phyloP scores from a whole-genome alignment of 306 rosid species.

The Notholithocarpus densiflorus region DNA sequence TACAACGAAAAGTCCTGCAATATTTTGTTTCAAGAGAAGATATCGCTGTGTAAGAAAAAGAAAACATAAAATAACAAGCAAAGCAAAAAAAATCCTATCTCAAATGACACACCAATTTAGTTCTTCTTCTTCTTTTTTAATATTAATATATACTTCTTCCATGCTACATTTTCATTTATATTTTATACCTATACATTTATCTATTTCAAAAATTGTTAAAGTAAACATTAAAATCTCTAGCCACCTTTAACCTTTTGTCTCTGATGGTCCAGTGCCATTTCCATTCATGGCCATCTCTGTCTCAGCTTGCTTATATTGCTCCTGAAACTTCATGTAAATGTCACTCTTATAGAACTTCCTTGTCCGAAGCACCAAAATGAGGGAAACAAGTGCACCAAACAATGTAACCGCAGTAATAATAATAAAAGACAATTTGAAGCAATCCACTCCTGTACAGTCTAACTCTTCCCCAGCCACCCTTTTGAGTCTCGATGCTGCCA shows the following conservation, averaged over 20 bases:
- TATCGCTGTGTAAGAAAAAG: background rate
- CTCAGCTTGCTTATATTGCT: background rate
- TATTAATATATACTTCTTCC: background rate
- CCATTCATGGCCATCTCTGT: background rate
- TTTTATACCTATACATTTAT: background rate
- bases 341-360: slow-evolving; percentile 32
- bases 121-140: too few relatives aligned
- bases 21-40: background rate
- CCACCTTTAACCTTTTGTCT: background rate
- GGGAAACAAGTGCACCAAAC: slow-evolving; percentile 28
- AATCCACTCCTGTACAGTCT: slow-evolving; percentile 23
- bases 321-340: slow-evolving; percentile 25
- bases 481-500: slow-evolving; percentile 23
- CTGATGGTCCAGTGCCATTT: background rate
- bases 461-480: slow-evolving; percentile 30
- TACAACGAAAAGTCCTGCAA: background rate
- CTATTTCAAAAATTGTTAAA: background rate
- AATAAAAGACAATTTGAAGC: slow-evolving; percentile 34
- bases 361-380: slow-evolving; percentile 30
- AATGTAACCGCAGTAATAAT: slow-evolving; percentile 23
- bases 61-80: background rate
- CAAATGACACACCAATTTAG: too few relatives aligned
- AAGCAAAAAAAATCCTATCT: background rate
- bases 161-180: background rate
- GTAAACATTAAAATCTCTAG: background rate